These are phyloP conservation scores for Hypoxylon sp. DNA, from an alignment of 2,329 filamentous ascomycete species.

Conservation along the genomic window DNA sequence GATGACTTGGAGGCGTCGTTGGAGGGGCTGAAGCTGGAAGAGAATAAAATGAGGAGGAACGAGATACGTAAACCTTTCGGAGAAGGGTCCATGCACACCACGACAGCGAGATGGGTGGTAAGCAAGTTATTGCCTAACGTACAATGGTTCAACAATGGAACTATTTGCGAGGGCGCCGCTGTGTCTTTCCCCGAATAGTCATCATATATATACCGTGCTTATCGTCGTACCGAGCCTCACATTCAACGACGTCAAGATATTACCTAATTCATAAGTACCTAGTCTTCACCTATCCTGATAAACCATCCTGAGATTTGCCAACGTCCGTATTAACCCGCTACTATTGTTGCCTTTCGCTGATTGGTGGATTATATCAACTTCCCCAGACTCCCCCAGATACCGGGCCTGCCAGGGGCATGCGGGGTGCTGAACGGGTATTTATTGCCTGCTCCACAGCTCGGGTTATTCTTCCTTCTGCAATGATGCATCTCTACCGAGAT, in stretches of 20 bases:
- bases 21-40: conserved; percentile 34
- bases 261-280: too few relatives aligned
- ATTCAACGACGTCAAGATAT: too few relatives aligned
- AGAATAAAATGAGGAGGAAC: conserved; percentile 52
- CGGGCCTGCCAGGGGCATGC: too few relatives aligned
- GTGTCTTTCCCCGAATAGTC: conserved; percentile 27
- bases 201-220: not conserved
- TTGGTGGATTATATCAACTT: too few relatives aligned
- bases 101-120: conserved; percentile 68
- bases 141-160: conserved; percentile 51
- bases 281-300: too few relatives aligned
- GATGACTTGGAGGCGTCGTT: conserved; percentile 22
- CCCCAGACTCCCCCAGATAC: too few relatives aligned
- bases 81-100: conserved; percentile 63
- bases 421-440: too few relatives aligned
- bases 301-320: too few relatives aligned
- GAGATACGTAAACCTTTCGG: conserved; percentile 61
- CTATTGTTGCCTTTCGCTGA: too few relatives aligned
- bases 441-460: conserved; percentile 20
- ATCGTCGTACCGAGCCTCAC: conserved; percentile 5
- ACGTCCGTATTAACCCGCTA: too few relatives aligned
- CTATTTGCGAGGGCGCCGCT: conserved; percentile 35
- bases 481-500: not conserved
- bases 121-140: conserved; percentile 59
- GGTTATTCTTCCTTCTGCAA: conserved; percentile 15